Evolutionary conservation across 2,329 filamentous ascomycete species (phyloP).

Genomic region (Tolypocladium endophyticum): DNA sequence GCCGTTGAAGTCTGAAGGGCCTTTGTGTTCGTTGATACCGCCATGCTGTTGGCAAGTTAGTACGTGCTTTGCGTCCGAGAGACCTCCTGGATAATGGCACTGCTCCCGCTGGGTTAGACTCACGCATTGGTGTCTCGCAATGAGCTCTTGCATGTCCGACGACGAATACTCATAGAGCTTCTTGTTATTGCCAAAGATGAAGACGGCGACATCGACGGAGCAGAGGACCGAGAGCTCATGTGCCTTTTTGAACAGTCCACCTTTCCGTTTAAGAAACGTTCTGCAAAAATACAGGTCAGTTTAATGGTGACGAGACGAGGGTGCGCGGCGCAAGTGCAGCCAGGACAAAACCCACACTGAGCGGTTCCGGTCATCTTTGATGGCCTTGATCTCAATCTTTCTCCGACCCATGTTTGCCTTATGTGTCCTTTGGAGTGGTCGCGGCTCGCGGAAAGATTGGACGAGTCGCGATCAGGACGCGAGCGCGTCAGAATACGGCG

Average conservation of each 20-base stretch:
- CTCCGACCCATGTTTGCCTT: slow-evolving; percentile 70
- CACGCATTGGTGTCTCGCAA: slow-evolving; percentile 85
- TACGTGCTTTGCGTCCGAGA: neutral
- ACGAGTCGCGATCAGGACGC: neutral
- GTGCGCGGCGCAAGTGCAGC: neutral
- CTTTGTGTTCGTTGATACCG: slow-evolving; percentile 90
- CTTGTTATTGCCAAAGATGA: slow-evolving; percentile 98
- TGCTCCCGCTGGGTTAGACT: slow-evolving; percentile 24
- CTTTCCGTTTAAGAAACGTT: slow-evolving; percentile 97
- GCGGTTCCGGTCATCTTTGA: slow-evolving; percentile 96
- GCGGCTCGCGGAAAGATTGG: neutral
- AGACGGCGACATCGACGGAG: slow-evolving; percentile 95
- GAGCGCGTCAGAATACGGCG: neutral
- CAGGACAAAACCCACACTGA: slow-evolving; percentile 64
- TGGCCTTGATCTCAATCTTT: slow-evolving; percentile 99
- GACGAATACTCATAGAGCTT: slow-evolving; percentile 98
- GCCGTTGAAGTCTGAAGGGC: slow-evolving; percentile 82
- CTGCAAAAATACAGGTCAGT: slow-evolving; percentile 31
- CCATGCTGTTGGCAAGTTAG: slow-evolving; percentile 55
- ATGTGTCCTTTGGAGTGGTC: neutral
- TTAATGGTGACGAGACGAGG: neutral
- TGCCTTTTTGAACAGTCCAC: slow-evolving; percentile 97
- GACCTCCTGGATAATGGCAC: neutral
- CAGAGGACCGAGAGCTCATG: slow-evolving; percentile 97
- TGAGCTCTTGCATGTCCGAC: slow-evolving; percentile 80